Evolutionary conservation across 2,329 filamentous ascomycete species (phyloP).

Genomic region (Akanthomyces dipterigenus): DNA sequence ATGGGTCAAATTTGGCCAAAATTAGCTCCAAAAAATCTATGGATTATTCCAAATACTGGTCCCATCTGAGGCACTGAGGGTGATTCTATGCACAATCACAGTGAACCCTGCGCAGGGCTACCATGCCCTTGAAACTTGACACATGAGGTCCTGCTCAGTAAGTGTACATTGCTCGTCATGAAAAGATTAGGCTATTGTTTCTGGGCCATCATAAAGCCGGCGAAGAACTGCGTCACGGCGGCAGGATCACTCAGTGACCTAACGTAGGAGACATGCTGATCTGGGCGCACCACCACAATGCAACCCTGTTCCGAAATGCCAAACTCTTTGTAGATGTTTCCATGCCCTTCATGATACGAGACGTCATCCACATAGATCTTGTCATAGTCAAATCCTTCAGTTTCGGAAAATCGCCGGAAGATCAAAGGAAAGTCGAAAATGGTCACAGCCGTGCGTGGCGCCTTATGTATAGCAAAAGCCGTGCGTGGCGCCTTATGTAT

Average conservation of each 20-base stretch:
- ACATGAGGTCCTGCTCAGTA: too few relatives aligned
- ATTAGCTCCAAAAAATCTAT: too few relatives aligned
- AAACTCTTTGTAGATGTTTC: slow-evolving; percentile 47
- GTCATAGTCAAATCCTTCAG: slow-evolving; percentile 48
- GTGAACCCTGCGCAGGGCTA: too few relatives aligned
- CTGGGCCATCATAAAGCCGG: slow-evolving; percentile 19
- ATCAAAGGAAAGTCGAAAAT: slow-evolving; percentile 45
- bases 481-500: slow-evolving; percentile 48
- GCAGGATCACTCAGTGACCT: slow-evolving; percentile 31
- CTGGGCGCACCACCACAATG: slow-evolving; percentile 55
- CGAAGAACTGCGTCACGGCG: slow-evolving; percentile 28
- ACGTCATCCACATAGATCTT: slow-evolving; percentile 50
- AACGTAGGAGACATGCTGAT: slow-evolving; percentile 55
- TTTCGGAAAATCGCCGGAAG: slow-evolving; percentile 39
- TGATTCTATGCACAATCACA: too few relatives aligned
- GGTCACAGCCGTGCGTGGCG: slow-evolving; percentile 41
- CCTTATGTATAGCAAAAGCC: slow-evolving; percentile 51
- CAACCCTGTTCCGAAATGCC: slow-evolving; percentile 51
- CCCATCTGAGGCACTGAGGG: too few relatives aligned
- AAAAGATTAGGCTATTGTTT: background rate
- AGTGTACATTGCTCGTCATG: too few relatives aligned
- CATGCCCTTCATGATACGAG: slow-evolving; percentile 46
- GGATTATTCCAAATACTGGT: too few relatives aligned
- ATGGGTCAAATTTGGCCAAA: too few relatives aligned
- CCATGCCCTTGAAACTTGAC: too few relatives aligned